These are phyloP conservation scores for Cladophialophora psammophila DNA, from an alignment of 2,329 filamentous ascomycete genomes.

Conservation along the genomic window DNA sequence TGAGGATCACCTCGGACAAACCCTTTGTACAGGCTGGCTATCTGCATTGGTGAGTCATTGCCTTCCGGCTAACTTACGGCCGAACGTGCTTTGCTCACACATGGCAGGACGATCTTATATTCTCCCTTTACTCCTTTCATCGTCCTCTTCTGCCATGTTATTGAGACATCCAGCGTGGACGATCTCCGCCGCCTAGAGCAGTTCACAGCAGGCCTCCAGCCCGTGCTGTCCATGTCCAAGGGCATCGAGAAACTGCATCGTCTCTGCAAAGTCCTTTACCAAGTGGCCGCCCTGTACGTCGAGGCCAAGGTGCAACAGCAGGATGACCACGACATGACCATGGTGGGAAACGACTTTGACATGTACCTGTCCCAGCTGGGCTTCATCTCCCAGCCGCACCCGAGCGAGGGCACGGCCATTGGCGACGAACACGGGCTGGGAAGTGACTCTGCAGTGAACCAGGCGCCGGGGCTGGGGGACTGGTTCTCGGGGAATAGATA, in stretches of 20 bases:
- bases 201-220: neutral
- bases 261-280: neutral
- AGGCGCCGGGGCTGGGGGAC: neutral
- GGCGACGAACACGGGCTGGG: neutral
- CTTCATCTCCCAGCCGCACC: neutral
- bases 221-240: neutral
- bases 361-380: slow-evolving; percentile 6
- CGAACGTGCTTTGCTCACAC: neutral
- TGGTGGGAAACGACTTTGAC: neutral
- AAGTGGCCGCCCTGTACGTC: neutral
- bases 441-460: neutral
- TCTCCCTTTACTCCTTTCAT: slow-evolving; percentile 2
- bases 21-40: neutral
- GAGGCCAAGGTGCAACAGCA: neutral
- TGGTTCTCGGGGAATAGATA: slow-evolving; percentile 1
- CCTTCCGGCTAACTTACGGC: too few species aligned
- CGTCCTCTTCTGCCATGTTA: slow-evolving; percentile 9
- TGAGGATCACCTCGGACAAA: neutral
- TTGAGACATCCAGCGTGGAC: neutral
- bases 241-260: slow-evolving; percentile 1
- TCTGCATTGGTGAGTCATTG: slow-evolving; percentile 4
- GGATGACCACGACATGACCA: neutral
- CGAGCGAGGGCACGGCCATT: neutral
- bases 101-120: slow-evolving; percentile 2
- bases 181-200: neutral